Evolutionary conservation across 2,329 filamentous ascomycete genomes (phyloP).

Genomic region (Trichoderma pleuroti): DNA sequence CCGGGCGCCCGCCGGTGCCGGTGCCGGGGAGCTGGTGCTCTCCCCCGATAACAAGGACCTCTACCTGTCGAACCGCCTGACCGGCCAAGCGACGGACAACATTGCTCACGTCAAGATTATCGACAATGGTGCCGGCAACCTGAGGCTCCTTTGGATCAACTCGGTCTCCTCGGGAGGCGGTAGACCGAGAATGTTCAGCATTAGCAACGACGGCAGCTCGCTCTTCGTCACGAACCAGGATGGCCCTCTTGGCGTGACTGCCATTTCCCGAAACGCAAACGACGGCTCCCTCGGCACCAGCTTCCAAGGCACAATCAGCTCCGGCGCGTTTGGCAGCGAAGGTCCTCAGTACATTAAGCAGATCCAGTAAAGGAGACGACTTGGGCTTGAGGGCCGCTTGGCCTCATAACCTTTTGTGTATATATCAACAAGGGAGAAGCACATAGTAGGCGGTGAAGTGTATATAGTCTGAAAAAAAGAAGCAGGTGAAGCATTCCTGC

Average conservation of each 20-base stretch:
- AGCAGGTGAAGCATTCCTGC: neutral
- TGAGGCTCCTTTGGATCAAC: conserved; percentile 35
- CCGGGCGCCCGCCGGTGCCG: conserved; percentile 36
- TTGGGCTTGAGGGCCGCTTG: neutral
- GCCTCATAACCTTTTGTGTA: neutral
- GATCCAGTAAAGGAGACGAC: neutral
- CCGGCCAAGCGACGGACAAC: conserved; percentile 43
- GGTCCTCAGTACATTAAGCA: conserved; percentile 16
- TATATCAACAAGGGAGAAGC: neutral
- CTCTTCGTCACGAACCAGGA: conserved; percentile 49
- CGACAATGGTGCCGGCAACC: conserved; percentile 23
- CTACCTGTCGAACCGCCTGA: conserved; percentile 51
- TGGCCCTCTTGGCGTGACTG: conserved; percentile 39
- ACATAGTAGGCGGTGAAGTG: neutral
- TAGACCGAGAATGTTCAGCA: conserved; percentile 47
- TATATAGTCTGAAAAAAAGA: neutral
- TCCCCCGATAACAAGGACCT: conserved; percentile 41
- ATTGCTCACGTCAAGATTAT: conserved; percentile 45
- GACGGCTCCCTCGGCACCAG: conserved; percentile 3
- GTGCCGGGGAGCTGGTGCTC: conserved; percentile 45
- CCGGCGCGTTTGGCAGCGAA: neutral
- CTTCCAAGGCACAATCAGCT: conserved; percentile 1
- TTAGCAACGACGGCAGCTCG: conserved; percentile 33
- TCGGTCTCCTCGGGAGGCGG: conserved; percentile 35
- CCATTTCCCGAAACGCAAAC: conserved; percentile 27